These are phyloP conservation scores for Chaetomium sp. DNA, from an alignment of 2,329 filamentous ascomycete genomes.

Conservation along the genomic window DNA sequence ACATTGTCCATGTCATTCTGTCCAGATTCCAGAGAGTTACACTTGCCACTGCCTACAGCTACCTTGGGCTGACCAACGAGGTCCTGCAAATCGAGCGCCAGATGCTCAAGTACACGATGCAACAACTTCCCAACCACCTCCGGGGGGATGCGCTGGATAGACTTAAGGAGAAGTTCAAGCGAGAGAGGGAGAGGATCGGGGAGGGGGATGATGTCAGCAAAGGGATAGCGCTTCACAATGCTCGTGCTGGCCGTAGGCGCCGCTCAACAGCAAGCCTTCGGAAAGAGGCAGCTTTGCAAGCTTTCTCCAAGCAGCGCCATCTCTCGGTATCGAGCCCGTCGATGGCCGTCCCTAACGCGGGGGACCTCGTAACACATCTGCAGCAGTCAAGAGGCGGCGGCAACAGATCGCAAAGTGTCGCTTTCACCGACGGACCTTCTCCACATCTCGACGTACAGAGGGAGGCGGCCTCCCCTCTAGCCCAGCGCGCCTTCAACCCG, in stretches of 20 bases:
- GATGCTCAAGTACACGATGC: slow-evolving; percentile 90
- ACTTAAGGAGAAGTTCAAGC: slow-evolving; percentile 88
- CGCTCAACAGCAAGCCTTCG: slow-evolving; percentile 74
- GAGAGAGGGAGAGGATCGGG: slow-evolving; percentile 79
- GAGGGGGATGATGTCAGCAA: slow-evolving; percentile 84
- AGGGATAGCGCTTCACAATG: slow-evolving; percentile 93
- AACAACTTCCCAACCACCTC: slow-evolving; percentile 87
- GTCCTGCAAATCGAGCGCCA: slow-evolving; percentile 89
- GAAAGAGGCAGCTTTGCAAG: slow-evolving; percentile 77
- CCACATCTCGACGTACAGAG: slow-evolving; percentile 39
- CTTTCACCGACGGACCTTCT: slow-evolving; percentile 34
- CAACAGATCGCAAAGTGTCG: slow-evolving; percentile 43
- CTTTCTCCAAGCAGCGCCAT: slow-evolving; percentile 55
- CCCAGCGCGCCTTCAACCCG: slow-evolving; percentile 56
- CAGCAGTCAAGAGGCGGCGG: slow-evolving; percentile 66
- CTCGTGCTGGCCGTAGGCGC: slow-evolving; percentile 63
- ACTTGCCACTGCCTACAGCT: slow-evolving; percentile 89
- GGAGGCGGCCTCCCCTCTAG: slow-evolving; percentile 50
- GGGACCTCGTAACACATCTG: slow-evolving; percentile 79
- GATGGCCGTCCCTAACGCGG: slow-evolving; percentile 62
- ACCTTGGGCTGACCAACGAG: slow-evolving; percentile 87
- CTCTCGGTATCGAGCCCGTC: slow-evolving; percentile 49
- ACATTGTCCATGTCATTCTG: slow-evolving; percentile 96
- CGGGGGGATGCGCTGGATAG: slow-evolving; percentile 80
- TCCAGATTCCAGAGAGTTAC: slow-evolving; percentile 94